These are phyloP conservation scores for Yamadazyma olivae DNA, from an alignment of 805 yeast genomes.

Conservation along the genomic window DNA sequence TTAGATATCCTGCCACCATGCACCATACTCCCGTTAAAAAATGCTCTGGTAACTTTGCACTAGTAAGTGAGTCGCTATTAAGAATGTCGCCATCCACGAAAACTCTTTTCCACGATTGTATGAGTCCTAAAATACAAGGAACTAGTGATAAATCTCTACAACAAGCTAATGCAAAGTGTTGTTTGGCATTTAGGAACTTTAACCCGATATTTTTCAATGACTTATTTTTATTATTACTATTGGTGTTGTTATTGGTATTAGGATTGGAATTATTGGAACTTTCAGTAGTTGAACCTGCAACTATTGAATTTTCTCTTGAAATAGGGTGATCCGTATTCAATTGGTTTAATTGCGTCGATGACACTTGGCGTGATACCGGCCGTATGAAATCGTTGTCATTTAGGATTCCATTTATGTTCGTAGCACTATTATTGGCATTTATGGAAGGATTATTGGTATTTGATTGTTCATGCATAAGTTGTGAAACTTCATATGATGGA, in stretches of 20 bases:
- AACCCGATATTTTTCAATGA: constrained; percentile 58
- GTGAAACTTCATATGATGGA: constrained; percentile 43
- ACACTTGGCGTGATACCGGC: not conserved
- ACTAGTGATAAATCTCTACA: constrained; percentile 75
- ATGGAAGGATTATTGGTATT: not conserved
- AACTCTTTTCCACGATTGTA: constrained; percentile 38
- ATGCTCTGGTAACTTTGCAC: constrained; percentile 73
- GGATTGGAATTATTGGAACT: constrained; percentile 3
- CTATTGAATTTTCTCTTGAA: constrained; percentile 11
- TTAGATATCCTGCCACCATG: constrained; percentile 77
- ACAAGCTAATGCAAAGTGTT: constrained; percentile 72
- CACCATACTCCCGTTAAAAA: constrained; percentile 91
- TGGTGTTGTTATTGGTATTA: constrained; percentile 6
- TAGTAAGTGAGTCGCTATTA: constrained; percentile 34
- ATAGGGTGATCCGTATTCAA: not conserved
- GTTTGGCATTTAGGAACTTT: constrained; percentile 68
- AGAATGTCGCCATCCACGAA: constrained; percentile 16
- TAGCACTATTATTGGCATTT: not conserved
- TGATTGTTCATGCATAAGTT: constrained; percentile 25
- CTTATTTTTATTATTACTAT: constrained; percentile 3
- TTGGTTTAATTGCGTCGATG: not conserved
- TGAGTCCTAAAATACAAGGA: constrained; percentile 59
- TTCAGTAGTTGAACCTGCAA: constrained; percentile 9
- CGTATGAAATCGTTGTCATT: no score
- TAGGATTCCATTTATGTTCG: not conserved